Base-by-base conservation (phyloP, 2,329 filamentous ascomycete genomes). In the Pyricularia grisea region DNA sequence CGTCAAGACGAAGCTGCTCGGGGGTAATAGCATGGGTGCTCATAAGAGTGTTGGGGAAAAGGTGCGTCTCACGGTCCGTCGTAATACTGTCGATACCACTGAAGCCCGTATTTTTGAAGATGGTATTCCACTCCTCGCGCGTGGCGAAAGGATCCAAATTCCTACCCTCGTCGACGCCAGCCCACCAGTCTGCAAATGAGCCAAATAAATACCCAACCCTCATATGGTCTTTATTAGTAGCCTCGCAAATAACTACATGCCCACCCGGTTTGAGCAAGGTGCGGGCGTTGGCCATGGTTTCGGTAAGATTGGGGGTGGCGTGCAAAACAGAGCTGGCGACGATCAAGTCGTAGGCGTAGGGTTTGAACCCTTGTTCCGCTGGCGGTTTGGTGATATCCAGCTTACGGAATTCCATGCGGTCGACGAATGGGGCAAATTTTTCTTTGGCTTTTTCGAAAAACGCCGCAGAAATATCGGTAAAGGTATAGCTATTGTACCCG, bases 391-490 rank as follows among this genome's bases (percentile, higher is more conserved):
- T 76, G 73, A 79, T 73, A 61, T 81, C 75, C 1, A 73, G 70
- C 0, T 73, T 72, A 25, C 73, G 71, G 55, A 74, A 73, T 11
- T 72, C 70, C 72, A 82, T 76, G 14, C 72, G 73, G 3, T 73
- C 65, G 3, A 70, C 71, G 66, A 75, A 73, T 2, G 69, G 64
- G 4, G 71, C 68, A 66, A 81, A 77, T 33, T 71, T 73, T 25
- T 75, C 71, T 63, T 73, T 69, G 0, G 78, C 79, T 1, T 74
- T 70, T 14, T 77, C 75, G 63, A 83, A 80, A 72, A 79, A 79
- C 17, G 74, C 75, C 6, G 75, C 66, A 0, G 78, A 78, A 10
- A 81, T 76, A 67, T 83, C 80, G 0, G 81, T 82, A 72, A 33
- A 66, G 67, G 72, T 76, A 68, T 77, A 78, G n/a, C 63, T 64